Percentiles rank a stretch among this genome's conserved stretches.
Evolutionary conservation across 768 basidiomycete species (phyloP).

Genomic region (Hericium erinaceus): DNA sequence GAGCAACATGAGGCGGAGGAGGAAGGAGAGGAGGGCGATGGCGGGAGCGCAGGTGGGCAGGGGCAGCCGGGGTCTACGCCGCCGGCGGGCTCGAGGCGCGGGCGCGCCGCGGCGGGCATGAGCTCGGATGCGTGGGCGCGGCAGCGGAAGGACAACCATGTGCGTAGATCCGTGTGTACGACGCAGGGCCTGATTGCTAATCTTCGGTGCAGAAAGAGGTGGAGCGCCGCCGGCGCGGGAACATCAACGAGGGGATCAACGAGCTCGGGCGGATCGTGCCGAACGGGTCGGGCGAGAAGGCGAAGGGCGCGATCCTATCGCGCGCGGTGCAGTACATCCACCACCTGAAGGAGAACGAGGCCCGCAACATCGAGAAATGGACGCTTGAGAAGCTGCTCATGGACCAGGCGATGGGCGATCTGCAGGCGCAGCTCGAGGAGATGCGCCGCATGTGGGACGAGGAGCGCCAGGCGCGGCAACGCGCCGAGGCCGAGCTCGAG

Average conservation of each 20-base stretch:
- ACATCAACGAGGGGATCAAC: constrained; percentile 95
- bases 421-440: constrained; percentile 78
- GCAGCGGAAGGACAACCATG: constrained; percentile 78
- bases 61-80: constrained; percentile 1
- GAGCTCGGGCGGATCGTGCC: constrained; percentile 86
- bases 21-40: constrained; percentile 1
- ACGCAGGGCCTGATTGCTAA: not conserved
- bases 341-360: constrained; percentile 85
- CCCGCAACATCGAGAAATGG: constrained; percentile 88
- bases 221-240: constrained; percentile 87
- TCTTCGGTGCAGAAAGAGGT: constrained; percentile 78
- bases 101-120: constrained; percentile 51
- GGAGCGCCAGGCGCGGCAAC: constrained; percentile 50
- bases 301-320: constrained; percentile 82
- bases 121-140: constrained; percentile 73
- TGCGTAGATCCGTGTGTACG: constrained; percentile 23
- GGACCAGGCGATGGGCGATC: constrained; percentile 87
- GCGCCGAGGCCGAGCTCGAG: constrained; percentile 59
- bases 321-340: constrained; percentile 90
- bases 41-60: constrained; percentile 5
- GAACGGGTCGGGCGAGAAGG: constrained; percentile 77
- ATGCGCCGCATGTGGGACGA: constrained; percentile 76
- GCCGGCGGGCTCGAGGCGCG: constrained; percentile 26
- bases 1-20: not conserved
- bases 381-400: constrained; percentile 85